Evolutionary conservation across 225 moss, liverwort and hornwort genomes (phyloP).

Genomic region (Climacium dendroides): DNA sequence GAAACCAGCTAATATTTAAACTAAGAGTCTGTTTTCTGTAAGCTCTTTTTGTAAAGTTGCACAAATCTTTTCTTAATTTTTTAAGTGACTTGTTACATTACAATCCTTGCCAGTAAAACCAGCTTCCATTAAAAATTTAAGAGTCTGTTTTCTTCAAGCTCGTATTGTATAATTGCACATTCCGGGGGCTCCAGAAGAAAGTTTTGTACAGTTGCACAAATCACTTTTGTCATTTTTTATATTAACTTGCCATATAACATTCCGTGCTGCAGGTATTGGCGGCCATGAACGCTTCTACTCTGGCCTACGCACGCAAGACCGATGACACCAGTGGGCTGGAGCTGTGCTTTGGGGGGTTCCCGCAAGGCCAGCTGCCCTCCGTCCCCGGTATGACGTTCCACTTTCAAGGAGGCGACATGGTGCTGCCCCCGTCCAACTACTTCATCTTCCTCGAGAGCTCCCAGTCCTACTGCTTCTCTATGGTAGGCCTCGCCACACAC

Average conservation of each 20-base stretch:
- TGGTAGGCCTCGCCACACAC: neutral
- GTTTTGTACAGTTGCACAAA: neutral
- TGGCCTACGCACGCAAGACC: neutral
- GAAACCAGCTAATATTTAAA: neutral
- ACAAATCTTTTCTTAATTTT: too few relatives aligned
- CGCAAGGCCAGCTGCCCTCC: slow-evolving; percentile 4
- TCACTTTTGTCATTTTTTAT: neutral
- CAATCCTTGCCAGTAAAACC: neutral
- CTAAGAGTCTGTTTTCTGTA: neutral
- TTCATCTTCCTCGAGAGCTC: slow-evolving; percentile 38
- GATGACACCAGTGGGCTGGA: slow-evolving; percentile 22
- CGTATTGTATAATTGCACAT: too few relatives aligned
- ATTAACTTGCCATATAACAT: neutral
- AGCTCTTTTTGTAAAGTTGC: neutral
- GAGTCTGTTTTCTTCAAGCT: neutral
- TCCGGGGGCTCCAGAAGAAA: neutral
- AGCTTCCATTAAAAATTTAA: neutral
- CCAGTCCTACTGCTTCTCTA: slow-evolving; percentile 40
- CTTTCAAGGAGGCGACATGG: slow-evolving; percentile 45
- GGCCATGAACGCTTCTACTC: slow-evolving; percentile 22
- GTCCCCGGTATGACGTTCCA: slow-evolving; percentile 41
- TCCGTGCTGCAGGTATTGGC: slow-evolving; percentile 3
- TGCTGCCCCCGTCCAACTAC: slow-evolving; percentile 24
- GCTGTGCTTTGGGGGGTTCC: slow-evolving; percentile 7
- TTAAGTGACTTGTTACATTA: neutral